Conservation (phyloP, 805 yeast genomes). For the Kregervanrija fluxuum region DNA sequence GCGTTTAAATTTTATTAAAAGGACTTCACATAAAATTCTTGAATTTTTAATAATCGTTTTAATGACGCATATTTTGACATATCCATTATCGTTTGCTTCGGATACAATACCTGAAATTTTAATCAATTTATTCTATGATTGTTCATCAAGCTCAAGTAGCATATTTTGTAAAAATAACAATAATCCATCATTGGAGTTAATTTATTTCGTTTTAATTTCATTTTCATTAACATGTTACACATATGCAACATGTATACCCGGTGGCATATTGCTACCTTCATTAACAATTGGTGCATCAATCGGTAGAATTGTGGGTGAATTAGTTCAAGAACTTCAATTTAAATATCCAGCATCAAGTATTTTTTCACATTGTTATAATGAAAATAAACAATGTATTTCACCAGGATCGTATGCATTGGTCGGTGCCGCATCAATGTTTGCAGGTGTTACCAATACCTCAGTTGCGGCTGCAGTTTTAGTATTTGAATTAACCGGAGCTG, state of each 20-base stretch:
- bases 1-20: slow-evolving; percentile 21
- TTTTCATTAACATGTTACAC: slow-evolving; percentile 58
- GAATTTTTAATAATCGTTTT: slow-evolving; percentile 45
- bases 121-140: slow-evolving; percentile 63
- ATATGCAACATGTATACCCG: slow-evolving; percentile 62
- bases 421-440: slow-evolving; percentile 77
- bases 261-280: slow-evolving; percentile 61
- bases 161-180: background rate
- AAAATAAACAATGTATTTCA: slow-evolving; percentile 47
- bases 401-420: slow-evolving; percentile 87
- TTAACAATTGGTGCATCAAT: slow-evolving; percentile 53
- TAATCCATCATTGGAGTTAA: slow-evolving; percentile 31
- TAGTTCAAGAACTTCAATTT: slow-evolving; percentile 42
- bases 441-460: slow-evolving; percentile 76
- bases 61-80: slow-evolving; percentile 47
- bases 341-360: slow-evolving; percentile 30
- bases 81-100: slow-evolving; percentile 40
- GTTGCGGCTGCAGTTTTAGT: slow-evolving; percentile 74
- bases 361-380: slow-evolving; percentile 34
- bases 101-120: slow-evolving; percentile 51
- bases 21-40: slow-evolving; percentile 27
- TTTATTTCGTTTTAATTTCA: slow-evolving; percentile 8
- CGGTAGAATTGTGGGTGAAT: slow-evolving; percentile 50
- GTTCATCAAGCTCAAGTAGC: slow-evolving; percentile 23
- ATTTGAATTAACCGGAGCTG: slow-evolving; percentile 82